Base-by-base conservation (phyloP, 768 basidiomycete species). In the Kwoniella botswanensis region DNA sequence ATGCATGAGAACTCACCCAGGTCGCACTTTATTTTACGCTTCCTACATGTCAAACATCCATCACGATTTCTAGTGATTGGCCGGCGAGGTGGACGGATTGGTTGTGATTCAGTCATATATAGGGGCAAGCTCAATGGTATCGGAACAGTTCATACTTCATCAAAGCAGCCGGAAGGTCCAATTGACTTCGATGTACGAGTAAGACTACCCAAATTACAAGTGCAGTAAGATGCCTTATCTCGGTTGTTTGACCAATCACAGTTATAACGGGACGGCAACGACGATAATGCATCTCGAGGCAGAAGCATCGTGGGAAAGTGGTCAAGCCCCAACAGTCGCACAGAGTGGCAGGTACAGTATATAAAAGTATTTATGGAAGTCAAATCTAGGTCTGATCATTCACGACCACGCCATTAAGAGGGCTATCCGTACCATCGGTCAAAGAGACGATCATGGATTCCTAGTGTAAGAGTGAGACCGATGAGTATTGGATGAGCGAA, bases 11-110 rank as follows among this genome's bases (percentile, higher is more conserved):
- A 72, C 68, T 56, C 35, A 72, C 74, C 68, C 44, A 67, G 41
- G 61, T 75, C 74, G 44, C 74, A 75, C 41, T 70, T 75, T 22
- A 75, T 63, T 24, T 71, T 35, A 26, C 74, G 55, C 6, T 41
- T 42, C 18, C 74, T 44, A 54, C 74, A 75, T 5, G 69, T 60
- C 66, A 69, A 29, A 46, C 74, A 75, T 21, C 74, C 74, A 15
- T 42, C 21, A 26, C 64, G 55, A 17, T 68, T 65, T 18, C 74
- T 58, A 4, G 35, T 59, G 11, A 58, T 44, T 21, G 17, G 35
- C 21, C 59, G 35, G 12, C 59, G 59, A 42, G 42, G 41, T 21
- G n/a, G 59, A 18, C 4, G 18, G 24, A 22, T 55, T 9, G 54
- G n/a, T 55, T 55, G 17, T 21, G n/a, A 12, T 5, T 22, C 21